Evolutionary conservation across 2,329 filamentous ascomycete genomes (phyloP), one percentile per base, ranked within the genome.

Genomic region (Ceratocystis albifundus): DNA sequence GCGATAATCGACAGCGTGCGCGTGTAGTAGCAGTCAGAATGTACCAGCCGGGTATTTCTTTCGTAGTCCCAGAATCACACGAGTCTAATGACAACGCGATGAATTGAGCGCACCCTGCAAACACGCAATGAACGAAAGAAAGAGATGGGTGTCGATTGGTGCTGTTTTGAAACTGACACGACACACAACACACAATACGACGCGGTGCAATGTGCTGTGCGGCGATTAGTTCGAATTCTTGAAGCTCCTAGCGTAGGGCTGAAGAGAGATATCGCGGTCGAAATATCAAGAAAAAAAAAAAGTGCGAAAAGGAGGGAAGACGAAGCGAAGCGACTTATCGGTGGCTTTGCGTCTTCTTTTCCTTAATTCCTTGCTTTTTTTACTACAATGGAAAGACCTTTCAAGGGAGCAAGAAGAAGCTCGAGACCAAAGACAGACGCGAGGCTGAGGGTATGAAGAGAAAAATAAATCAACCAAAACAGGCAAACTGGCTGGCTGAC

Each of bases 161-260:
- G 55, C 5, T 59, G 55, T 28, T 20, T 20, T 28, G 4, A 59
- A 59, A 36, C 55, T 32, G 55, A 59, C 55, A 59, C 55, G 55
- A 59, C 55, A 59, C 12, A 59, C 12, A 20, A 32, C 55, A 59
- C 55, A 59, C 55, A 20, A 59, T 20, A 36, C 55, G 55, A 59
- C 30, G 6, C 55, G 55, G 32, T 59, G 28, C 55, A 22, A 12
- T 50, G 17, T 5, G 55, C 55, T n/a, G 55, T 59, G 55, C 28
- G 25, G 25, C 25, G 55, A 59, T 36, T 30, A 36, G 55, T 15
- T n/a, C 28, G 8, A 20, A 20, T 2, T 32, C n/a, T 59, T 20
- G 55, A 25, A n/a, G 55, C 55, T 30, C 30, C 15, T 30, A 36
- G 28, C 28, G 30, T 59, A 59, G 30, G 55, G 55, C 30, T 59